These are phyloP conservation scores for Candida railenensis DNA, from an alignment of 805 yeast species.

Conservation along the genomic window DNA sequence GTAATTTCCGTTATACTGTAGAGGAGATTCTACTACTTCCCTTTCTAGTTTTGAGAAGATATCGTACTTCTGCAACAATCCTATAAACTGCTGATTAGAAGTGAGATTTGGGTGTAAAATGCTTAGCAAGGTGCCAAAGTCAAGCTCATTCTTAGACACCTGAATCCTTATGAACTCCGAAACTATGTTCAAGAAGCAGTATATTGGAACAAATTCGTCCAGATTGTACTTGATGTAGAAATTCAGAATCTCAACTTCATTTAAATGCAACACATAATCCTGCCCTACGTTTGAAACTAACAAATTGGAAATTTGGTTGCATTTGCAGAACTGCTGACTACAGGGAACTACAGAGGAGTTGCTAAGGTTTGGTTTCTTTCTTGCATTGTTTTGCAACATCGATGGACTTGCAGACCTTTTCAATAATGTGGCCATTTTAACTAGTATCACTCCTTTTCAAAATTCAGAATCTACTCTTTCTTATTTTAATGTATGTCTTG, in stretches of 20 bases:
- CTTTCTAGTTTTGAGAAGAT: neutral
- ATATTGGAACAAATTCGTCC: neutral
- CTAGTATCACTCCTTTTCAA: too few relatives aligned
- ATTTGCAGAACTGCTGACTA: neutral
- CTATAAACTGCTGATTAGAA: neutral
- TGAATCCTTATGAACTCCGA: neutral
- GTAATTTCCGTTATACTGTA: neutral
- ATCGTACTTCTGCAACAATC: neutral
- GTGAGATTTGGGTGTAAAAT: neutral
- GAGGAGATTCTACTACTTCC: neutral
- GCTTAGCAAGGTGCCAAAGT: neutral
- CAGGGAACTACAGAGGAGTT: neutral
- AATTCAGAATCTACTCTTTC: too few relatives aligned
- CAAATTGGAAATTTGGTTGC: neutral
- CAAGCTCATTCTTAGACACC: neutral
- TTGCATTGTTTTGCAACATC: neutral
- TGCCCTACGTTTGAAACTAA: neutral
- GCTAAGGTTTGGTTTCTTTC: neutral
- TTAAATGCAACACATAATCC: neutral
- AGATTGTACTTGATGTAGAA: neutral
- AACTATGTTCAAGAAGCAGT: neutral
- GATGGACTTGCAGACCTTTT: constrained; percentile 2
- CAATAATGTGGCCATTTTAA: neutral
- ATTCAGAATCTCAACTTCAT: neutral
- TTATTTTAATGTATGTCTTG: too few relatives aligned